phyloP scores from a whole-genome alignment of 768 basidiomycete genomes.

The Kwoniella dendrophila region DNA sequence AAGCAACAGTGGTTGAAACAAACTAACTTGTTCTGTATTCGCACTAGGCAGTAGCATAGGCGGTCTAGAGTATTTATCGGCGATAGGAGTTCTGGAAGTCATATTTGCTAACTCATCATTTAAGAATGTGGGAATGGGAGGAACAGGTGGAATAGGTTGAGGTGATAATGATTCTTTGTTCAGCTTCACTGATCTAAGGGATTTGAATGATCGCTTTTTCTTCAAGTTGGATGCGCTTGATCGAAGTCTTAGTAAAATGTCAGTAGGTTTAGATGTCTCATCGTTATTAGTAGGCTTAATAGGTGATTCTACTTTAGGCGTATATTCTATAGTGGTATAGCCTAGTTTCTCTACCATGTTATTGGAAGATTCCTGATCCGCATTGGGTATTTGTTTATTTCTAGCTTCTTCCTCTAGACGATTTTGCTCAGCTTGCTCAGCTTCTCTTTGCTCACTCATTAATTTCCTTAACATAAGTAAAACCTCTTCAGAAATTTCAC shows the following conservation, averaged over 20 bases:
- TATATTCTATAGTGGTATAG: too few species aligned
- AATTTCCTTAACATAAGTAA: slow-evolving; percentile 7
- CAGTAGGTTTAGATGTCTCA: background rate
- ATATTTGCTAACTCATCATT: background rate
- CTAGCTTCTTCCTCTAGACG: background rate
- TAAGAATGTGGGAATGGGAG: background rate
- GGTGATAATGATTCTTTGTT: background rate
- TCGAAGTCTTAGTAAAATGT: background rate
- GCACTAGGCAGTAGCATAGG: background rate
- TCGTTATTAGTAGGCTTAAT: too few species aligned
- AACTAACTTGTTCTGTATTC: background rate
- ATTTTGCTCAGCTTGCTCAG: slow-evolving; percentile 1
- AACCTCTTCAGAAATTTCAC: slow-evolving; percentile 10
- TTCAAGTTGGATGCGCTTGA: background rate
- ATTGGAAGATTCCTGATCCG: too few species aligned
- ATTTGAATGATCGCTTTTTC: background rate
- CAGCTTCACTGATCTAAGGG: background rate
- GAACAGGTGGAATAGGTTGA: background rate
- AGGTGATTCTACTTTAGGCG: too few species aligned
- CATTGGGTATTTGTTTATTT: background rate
- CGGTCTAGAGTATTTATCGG: slow-evolving; percentile 1
- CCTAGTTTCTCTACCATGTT: too few species aligned
- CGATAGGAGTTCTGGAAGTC: slow-evolving; percentile 7
- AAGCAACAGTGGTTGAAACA: too few species aligned
- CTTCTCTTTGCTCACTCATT: slow-evolving; percentile 9